These are phyloP conservation scores for Nymphaea colorata DNA, from an alignment of 164 flowering plant species.

Conservation along the genomic window DNA sequence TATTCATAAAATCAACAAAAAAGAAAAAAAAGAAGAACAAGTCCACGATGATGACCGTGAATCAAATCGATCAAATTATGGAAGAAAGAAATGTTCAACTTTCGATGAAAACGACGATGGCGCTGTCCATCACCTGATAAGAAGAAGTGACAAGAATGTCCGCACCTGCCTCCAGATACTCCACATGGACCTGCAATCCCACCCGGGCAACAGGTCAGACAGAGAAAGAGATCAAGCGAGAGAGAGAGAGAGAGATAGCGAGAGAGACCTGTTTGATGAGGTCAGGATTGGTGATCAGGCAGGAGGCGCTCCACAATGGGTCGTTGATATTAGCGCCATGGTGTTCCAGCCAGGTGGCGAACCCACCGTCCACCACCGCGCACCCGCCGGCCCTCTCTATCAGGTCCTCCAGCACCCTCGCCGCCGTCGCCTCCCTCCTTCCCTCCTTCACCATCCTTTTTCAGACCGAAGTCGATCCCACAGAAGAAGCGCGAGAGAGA, in stretches of 20 bases:
- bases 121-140: constrained; percentile 5
- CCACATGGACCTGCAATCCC: constrained; percentile 9
- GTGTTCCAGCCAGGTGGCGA: constrained; percentile 76
- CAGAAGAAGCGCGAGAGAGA: too few relatives aligned
- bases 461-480: too few relatives aligned
- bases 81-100: background rate
- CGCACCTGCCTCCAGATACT: constrained; percentile 15
- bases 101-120: background rate
- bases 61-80: background rate
- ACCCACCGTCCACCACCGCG: constrained; percentile 84
- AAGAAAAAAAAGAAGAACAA: background rate
- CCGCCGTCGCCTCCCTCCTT: constrained; percentile 3
- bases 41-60: background rate
- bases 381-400: constrained; percentile 71
- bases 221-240: background rate
- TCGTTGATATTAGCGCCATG: constrained; percentile 76
- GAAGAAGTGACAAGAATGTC: constrained; percentile 12
- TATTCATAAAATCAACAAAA: constrained; percentile 3
- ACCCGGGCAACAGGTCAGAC: too few relatives aligned
- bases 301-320: constrained; percentile 86
- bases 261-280: constrained; percentile 46
- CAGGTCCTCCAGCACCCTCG: constrained; percentile 36
- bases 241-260: constrained; percentile 2
- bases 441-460: constrained; percentile 7
- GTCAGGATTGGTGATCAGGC: constrained; percentile 53